Evolutionary conservation across 2,329 filamentous ascomycete genomes (phyloP), one percentile per base, ranked within the genome.

Genomic region (Zopfia rhizophila): DNA sequence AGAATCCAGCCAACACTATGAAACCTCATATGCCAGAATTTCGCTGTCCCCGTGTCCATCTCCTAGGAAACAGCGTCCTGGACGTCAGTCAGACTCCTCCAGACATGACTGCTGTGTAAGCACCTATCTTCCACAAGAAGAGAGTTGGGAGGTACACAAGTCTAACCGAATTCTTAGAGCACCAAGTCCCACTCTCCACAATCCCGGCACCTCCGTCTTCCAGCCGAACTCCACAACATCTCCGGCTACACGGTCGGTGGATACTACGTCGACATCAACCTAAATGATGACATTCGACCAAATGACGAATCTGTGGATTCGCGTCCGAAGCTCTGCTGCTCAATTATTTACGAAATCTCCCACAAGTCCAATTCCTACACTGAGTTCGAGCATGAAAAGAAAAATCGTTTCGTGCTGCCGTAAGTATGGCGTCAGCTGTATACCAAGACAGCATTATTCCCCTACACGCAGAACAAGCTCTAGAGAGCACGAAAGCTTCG

Each of bases 181-280:
- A n/a, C n/a, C n/a, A n/a, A n/a, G n/a, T n/a, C n/a, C n/a, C n/a
- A n/a, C n/a, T n/a, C n/a, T n/a, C n/a, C n/a, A n/a, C n/a, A 22
- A 7, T 36, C 10, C 8, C 10, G 13, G 18, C 18, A 49, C 7
- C 32, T 51, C 7, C 25, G 39, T n/a, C 46, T 54, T 10, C 43
- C 46, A 5, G 43, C 17, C 1, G 51, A 54, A 27, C 16, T 54
- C 3, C 31, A 47, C 3, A 51, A 45, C 28, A 48, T 54, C n/a
- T 51, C 50, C 29, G 29, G 5, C 7, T 29, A 16, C 23, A n/a
- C 21, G 10, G 23, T 39, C 7, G 28, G 21, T 33, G 7, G 28
- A 8, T 18, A 39, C 23, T 5, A 39, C 24, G 8, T 7, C 21
- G 24, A 3, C 10, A 18, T 39, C n/a, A n/a, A 39, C 11, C 4